Evolutionary conservation across 2,329 filamentous ascomycete genomes (phyloP).

Genomic region (Trichoderma endophyticum): DNA sequence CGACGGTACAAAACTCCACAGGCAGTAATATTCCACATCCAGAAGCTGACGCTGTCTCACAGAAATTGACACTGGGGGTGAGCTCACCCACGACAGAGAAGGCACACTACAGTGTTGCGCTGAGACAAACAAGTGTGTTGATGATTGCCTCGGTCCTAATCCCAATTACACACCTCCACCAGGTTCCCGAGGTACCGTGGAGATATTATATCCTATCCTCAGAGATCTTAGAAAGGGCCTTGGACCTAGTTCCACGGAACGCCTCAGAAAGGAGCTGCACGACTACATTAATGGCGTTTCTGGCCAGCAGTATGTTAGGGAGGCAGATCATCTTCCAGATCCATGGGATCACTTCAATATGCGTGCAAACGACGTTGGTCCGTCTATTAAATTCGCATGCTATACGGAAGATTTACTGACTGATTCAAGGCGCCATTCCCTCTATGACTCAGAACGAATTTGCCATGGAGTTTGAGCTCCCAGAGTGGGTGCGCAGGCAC

Average conservation of each 20-base stretch:
- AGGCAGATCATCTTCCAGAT: neutral
- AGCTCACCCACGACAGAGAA: conserved; percentile 3
- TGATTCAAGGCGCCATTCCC: neutral
- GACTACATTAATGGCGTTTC: neutral
- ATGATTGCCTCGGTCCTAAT: conserved; percentile 4
- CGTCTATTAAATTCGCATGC: no score
- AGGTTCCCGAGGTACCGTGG: neutral
- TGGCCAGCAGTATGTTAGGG: neutral
- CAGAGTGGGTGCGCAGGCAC: conserved; percentile 1
- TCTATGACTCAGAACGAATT: conserved; percentile 2
- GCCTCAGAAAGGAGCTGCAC: neutral
- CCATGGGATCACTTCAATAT: conserved; percentile 5
- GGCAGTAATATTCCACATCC: neutral
- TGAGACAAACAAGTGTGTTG: conserved; percentile 6
- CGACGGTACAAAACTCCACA: neutral
- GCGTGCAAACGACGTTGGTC: neutral
- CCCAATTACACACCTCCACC: neutral
- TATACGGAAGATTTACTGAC: no score
- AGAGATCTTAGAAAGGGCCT: conserved; percentile 9
- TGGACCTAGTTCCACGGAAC: neutral
- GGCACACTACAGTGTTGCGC: conserved; percentile 6
- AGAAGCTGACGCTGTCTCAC: neutral
- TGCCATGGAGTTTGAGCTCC: conserved; percentile 10
- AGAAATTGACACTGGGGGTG: conserved; percentile 17
- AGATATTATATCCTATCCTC: conserved; percentile 9